Base-by-base conservation (phyloP, 257 asterid species). In the Lycium barbarum region DNA sequence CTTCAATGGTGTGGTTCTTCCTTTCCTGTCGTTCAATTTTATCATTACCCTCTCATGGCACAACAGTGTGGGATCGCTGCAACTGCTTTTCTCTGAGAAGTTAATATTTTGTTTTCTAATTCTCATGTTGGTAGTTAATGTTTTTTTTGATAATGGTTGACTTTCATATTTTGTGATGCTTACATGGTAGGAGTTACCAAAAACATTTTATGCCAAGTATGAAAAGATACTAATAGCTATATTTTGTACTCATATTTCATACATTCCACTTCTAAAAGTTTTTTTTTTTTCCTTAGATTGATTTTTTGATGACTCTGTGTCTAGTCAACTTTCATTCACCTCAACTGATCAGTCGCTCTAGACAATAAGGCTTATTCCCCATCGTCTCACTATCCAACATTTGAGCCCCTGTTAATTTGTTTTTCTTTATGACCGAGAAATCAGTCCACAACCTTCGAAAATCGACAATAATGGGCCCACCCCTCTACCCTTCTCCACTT, bases 41-140 rank as follows among this genome's bases (percentile, higher is more conserved):
- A 51, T 8, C 82, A 78, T 78, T 26, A 53, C 5, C 22, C 62
- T 53, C 45, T 53, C 17, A 0, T 26, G 22, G 66, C 66, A 78
- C 49, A 9, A 49, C 49, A 33, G 33, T 0, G 0, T 53, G 47
- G 82, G 82, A 53, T 33, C 1, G 15, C 26, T 15, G 49, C 66
- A 33, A 53, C 65, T 53, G 66, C 13, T 0, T 17, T 53, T 12
- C 20, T 33, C 12, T 26, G 0, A 78, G 26, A 78, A 74, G 6
- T 78, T 53, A 26, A 4, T 7, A 3, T 78, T 84, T 65, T 62
- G 70, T 12, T 81, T 73, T 87, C 9, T 58, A 63, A 70, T 71
- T 47, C 80, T 84, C 22, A 22, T 14, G 33, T 8, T 70, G 65
- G 84, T 33, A 26, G 49, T 53, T 78, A 53, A 14, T 51, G 2